Conservation (phyloP, 164 flowering plant genomes). For the Aristolochia californica region DNA sequence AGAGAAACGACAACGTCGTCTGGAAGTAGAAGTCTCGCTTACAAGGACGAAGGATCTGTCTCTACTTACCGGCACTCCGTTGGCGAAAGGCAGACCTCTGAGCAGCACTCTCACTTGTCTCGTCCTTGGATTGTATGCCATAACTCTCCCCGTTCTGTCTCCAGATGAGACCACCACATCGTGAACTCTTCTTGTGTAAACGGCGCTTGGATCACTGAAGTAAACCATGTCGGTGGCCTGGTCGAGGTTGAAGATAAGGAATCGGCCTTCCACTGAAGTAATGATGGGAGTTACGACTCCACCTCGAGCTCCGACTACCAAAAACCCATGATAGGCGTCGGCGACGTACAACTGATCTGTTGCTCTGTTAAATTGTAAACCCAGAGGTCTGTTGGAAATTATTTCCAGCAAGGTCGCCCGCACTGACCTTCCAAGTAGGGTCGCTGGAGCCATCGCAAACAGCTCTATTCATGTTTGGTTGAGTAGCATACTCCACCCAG, state of each 20-base stretch:
- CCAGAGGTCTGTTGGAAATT: too few relatives aligned
- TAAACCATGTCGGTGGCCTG: not conserved
- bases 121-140: not conserved
- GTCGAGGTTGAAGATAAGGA: not conserved
- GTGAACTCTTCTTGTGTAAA: not conserved
- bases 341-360: not conserved
- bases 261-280: not conserved
- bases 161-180: not conserved
- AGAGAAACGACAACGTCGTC: too few relatives aligned
- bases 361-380: not conserved
- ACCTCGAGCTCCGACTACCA: not conserved
- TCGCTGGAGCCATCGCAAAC: not conserved
- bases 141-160: not conserved
- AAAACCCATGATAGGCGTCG: not conserved
- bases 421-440: not conserved
- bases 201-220: not conserved
- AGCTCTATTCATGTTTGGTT: too few relatives aligned
- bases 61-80: too few relatives aligned
- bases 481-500: slow-evolving; percentile 4
- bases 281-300: not conserved
- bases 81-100: too few relatives aligned
- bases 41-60: too few relatives aligned
- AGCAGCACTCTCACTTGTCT: too few relatives aligned
- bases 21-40: too few relatives aligned
- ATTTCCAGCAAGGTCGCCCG: not conserved